Evolutionary conservation across 331 rosid genomes (phyloP).

Genomic region (Quercus lobata): DNA sequence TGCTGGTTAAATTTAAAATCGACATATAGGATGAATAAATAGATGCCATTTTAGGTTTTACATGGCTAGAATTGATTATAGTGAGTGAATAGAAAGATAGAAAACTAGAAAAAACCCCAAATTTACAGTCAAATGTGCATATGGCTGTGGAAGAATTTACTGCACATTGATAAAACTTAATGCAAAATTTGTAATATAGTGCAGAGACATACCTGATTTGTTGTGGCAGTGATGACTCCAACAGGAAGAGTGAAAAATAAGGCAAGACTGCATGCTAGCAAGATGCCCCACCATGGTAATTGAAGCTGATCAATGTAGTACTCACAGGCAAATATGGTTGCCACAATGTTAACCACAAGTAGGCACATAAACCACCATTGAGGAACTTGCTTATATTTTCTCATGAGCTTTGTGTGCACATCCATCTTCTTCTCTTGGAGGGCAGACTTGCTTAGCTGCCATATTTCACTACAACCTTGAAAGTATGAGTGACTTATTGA

Average conservation of each 20-base stretch:
- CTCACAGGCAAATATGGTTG: conserved; percentile 48
- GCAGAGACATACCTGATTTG: conserved; percentile 56
- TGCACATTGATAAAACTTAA: neutral
- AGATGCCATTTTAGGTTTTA: neutral
- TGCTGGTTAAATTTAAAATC: neutral
- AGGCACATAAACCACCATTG: conserved; percentile 75
- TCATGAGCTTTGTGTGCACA: conserved; percentile 81
- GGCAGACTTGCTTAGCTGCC: conserved; percentile 68
- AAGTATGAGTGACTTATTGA: neutral
- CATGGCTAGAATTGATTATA: neutral
- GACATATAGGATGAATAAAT: neutral
- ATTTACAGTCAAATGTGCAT: neutral
- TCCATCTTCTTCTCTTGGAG: conserved; percentile 54
- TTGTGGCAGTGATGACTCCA: conserved; percentile 70
- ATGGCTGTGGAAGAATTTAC: neutral
- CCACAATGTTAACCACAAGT: conserved; percentile 52
- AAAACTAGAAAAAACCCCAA: neutral
- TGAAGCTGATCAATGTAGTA: conserved; percentile 60
- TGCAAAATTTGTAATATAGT: neutral
- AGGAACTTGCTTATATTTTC: conserved; percentile 62
- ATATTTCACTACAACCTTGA: conserved; percentile 48
- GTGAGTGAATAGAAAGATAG: neutral
- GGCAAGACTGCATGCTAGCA: conserved; percentile 65
- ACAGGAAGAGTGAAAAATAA: conserved; percentile 70
- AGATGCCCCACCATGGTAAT: conserved; percentile 83